phyloP scores from a whole-genome alignment of 208 protist species.

The Acanthamoeba polyphaga region DNA sequence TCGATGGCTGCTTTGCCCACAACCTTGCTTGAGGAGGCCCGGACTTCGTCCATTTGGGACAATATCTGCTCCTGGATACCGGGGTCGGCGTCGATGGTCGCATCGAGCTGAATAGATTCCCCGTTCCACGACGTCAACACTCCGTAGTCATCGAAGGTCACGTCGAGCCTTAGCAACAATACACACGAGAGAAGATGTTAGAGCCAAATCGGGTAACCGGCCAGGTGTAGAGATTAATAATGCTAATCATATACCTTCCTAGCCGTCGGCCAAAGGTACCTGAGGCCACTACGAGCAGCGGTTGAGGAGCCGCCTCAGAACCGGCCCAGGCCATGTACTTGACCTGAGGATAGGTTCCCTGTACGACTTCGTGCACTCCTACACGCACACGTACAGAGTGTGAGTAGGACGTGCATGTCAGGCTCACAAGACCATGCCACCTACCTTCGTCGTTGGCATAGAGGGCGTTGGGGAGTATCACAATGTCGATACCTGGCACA shows the following conservation, averaged over 20 bases:
- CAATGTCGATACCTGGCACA: constrained; percentile 30
- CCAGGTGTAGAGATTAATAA: no score
- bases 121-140: constrained; percentile 1
- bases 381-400: neutral
- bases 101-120: neutral
- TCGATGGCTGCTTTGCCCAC: neutral
- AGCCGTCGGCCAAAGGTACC: neutral
- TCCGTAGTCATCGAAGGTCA: constrained; percentile 35
- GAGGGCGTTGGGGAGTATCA: neutral
- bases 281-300: constrained; percentile 3
- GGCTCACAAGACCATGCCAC: no score
- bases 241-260: neutral
- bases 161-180: neutral
- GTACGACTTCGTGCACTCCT: neutral
- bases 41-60: neutral
- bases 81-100: neutral
- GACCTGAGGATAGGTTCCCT: constrained; percentile 13
- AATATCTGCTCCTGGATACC: neutral
- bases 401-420: neutral
- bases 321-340: neutral
- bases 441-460: constrained; percentile 39
- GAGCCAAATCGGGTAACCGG: no score
- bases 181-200: neutral
- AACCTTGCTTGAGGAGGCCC: neutral
- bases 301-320: neutral